Conservation (phyloP, 306 rosid species). For the Sesbania bispinosa region DNA sequence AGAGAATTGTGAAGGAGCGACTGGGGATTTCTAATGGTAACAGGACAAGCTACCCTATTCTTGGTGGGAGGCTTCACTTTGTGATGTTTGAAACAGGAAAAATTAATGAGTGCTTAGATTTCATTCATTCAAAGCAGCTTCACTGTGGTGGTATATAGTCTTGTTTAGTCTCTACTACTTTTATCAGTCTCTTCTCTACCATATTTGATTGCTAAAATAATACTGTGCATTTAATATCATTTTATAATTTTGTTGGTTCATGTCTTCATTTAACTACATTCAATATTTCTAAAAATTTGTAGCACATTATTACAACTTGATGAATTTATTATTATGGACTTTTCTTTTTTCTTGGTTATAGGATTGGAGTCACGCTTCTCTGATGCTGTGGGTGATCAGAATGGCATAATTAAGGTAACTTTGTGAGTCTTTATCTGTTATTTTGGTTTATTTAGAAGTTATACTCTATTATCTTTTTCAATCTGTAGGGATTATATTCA, state of each 20-base stretch:
- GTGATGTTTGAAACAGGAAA: conserved; percentile 95
- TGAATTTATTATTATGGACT: background rate
- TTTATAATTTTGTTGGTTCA: conserved; percentile 2
- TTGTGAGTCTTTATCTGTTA: conserved; percentile 5
- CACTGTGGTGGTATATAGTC: conserved; percentile 67
- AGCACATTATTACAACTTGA: background rate
- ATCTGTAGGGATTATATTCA: background rate
- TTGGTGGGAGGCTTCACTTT: conserved; percentile 98
- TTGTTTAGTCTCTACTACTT: background rate
- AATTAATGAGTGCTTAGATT: conserved; percentile 91
- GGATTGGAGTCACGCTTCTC: conserved; percentile 65
- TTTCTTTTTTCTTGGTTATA: conserved; percentile 19
- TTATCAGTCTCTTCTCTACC: background rate
- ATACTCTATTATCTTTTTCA: background rate
- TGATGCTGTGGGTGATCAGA: conserved; percentile 45
- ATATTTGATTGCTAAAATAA: background rate
- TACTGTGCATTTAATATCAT: background rate
- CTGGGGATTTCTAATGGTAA: conserved; percentile 69
- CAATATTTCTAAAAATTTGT: background rate
- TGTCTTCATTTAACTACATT: conserved; percentile 9
- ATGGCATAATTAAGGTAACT: conserved; percentile 83
- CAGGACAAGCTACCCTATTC: conserved; percentile 92
- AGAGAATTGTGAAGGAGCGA: conserved; percentile 59
- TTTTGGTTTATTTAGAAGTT: background rate
- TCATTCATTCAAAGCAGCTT: conserved; percentile 90